A percentile compares a stretch with the other conserved stretches of the same genome.
Evolutionary conservation across 2,329 filamentous ascomycete genomes (phyloP).

Genomic region (Diaporthe citriasiana): DNA sequence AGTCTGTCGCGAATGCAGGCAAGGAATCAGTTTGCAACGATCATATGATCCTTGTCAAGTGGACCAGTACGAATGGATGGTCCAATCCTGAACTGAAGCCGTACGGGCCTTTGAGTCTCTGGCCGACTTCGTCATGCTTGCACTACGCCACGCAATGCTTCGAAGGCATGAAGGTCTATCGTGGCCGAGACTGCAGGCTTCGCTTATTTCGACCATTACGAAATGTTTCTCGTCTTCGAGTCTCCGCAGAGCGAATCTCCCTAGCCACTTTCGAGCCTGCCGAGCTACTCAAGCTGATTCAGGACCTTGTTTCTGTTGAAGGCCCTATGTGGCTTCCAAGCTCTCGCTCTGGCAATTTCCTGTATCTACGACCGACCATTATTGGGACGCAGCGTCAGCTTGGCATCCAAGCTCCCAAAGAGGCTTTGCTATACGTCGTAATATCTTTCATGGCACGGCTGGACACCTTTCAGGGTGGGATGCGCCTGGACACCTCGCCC

Average conservation of each 20-base stretch:
- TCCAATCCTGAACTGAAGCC: not conserved
- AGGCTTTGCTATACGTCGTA: not conserved
- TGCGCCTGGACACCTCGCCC: not conserved
- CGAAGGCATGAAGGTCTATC: not conserved
- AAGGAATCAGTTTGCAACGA: not conserved
- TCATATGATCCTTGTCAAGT: not conserved
- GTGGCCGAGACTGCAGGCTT: not conserved
- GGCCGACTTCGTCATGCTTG: not conserved
- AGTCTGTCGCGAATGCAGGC: not conserved
- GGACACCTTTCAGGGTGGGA: not conserved
- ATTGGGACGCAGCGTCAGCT: not conserved
- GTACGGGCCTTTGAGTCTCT: not conserved
- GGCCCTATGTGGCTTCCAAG: not conserved
- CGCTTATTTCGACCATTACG: not conserved
- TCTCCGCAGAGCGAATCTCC: not conserved
- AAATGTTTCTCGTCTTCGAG: not conserved
- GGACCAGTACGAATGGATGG: not conserved
- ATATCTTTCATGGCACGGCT: not conserved
- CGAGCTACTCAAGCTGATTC: not conserved
- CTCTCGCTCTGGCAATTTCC: not conserved
- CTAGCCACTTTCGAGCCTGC: not conserved
- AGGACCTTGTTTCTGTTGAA: not conserved
- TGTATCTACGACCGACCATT: not conserved
- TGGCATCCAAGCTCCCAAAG: not conserved
- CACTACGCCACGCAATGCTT: not conserved